Base-by-base conservation (phyloP, 179 eudicot genomes). In the Pouteria campechiana region DNA sequence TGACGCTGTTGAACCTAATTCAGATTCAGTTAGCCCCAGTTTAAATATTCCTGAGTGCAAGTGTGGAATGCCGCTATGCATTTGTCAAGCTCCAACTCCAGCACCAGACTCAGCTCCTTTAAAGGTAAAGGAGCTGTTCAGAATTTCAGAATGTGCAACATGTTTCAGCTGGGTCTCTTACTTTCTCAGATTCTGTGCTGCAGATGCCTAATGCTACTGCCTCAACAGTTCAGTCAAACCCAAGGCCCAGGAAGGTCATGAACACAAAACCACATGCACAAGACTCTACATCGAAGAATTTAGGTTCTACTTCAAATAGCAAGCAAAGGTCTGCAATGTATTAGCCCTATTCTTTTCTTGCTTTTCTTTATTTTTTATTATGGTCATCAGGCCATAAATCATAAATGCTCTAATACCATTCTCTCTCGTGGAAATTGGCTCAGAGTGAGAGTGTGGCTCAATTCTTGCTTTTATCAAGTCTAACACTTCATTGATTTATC, bases 21-120 rank as follows among this genome's bases (percentile, higher is more conserved):
- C n/a, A n/a, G n/a, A n/a, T n/a, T n/a, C n/a, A 65, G 44, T 54
- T 66, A 37, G 37, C 69, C 32, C 42, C 72, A 23, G 46, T 38
- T 30, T 65, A 31, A 61, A 44, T 18, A 43, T 61, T 50, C 25
- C 55, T 57, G 92, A 90, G 23, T 90, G 98, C 81, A 86, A 83
- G 42, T 90, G 98, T 69, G 98, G 96, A 39, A 90, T 90, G 98
- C 98, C 98, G 56, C 69, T 90, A 68, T 90, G 98, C 73, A 90
- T 90, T 58, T 90, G 98, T 62, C 79, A 61, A 63, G 74, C 77
- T 57, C 42, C 81, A 21, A 34, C 31, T 47, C 64, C 70, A 40
- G 55, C 65, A 52, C 69, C 97, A 41, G 60, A 14, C 4, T 18
- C 36, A 51, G 12, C 25, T 1, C n/a, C n/a, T n/a, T n/a, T n/a